Conservation (phyloP, 2,329 filamentous ascomycete species). For the Ophiostoma himal-ulmi region DNA sequence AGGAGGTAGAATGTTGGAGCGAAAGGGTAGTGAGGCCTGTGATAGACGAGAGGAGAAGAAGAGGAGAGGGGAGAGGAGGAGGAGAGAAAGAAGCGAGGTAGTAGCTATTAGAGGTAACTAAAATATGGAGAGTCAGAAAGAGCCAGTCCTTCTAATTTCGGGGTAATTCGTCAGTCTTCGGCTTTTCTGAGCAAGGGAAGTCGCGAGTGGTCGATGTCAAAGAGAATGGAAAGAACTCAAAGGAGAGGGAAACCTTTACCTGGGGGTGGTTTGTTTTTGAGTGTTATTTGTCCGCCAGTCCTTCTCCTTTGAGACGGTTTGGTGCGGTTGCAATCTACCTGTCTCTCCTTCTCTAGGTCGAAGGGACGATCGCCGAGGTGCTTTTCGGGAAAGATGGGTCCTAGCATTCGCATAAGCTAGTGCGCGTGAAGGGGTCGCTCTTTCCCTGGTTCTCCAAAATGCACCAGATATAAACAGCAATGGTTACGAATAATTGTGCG, state of each 20-base stretch:
- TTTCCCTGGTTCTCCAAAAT: constrained; percentile 1
- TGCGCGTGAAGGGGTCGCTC: constrained; percentile 10
- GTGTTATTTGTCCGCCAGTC: constrained; percentile 13
- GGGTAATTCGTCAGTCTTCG: constrained; percentile 4
- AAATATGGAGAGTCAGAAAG: constrained; percentile 6
- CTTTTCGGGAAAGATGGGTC: constrained; percentile 23
- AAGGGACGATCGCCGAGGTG: constrained; percentile 26
- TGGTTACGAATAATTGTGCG: not conserved
- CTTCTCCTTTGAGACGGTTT: constrained; percentile 15
- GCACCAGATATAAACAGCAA: not conserved
- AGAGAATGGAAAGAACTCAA: not conserved
- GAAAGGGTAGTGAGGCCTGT: not conserved
- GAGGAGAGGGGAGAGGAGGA: not conserved
- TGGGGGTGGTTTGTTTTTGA: constrained; percentile 16
- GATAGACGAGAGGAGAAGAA: not conserved
- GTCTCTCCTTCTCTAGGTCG: constrained; percentile 12
- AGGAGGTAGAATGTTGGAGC: not conserved
- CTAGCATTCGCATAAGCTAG: not conserved
- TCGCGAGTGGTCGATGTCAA: constrained; percentile 14
- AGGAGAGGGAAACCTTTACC: not conserved
- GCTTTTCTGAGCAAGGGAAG: constrained; percentile 14
- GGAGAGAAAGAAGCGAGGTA: not conserved
- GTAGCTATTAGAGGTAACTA: not conserved
- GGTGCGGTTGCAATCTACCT: not conserved
- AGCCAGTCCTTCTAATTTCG: constrained; percentile 10